Evolutionary conservation across 2,329 filamentous ascomycete genomes (phyloP), one percentile per base, ranked within the genome.

Genomic region (Hypoxylon sp.): DNA sequence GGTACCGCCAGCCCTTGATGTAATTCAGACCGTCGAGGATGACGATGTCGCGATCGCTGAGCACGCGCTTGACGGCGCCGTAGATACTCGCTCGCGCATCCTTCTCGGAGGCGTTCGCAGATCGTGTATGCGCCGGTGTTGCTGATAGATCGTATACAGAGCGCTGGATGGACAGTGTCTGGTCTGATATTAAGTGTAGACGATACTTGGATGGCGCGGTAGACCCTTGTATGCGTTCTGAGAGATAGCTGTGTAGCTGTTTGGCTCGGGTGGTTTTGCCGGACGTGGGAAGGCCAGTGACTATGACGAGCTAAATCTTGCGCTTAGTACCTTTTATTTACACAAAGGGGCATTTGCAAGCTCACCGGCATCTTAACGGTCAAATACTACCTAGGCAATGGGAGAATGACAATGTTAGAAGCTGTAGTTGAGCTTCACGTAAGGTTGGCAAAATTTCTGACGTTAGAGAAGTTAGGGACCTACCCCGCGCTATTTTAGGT

Each of bases 1-100:
- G 92, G 76, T 96, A 96, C 50, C 92, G 85, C 86, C 91, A 95
- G 37, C 92, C 92, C 77, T 95, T 95, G 79, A 96, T 96, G 78
- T 95, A 96, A 78, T 95, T 95, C 63, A 92, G 80, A 1, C 89
- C 88, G 75, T 96, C 92, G 15, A 93, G 86, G 48, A 96, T 87
- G 54, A 95, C 91, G 60, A 96, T 88, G 72, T 92, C 90, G 71
- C 87, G 87, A 59, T 88, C 85, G 63, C 85, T 88, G 28, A 96
- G 82, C 50, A 89, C 85, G 44, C 92, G 85, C 81, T 94, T 94
- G 47, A 94, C 89, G 63, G 92, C 91, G 63, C 86, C 92, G 75
- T 91, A 92, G 57, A 92, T 82, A 43, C 87, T 84, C 1, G 92
- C 92, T 24, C 92, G 87, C 1, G 91, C 92, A 78, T 94, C 90